Evolutionary conservation across 2,329 filamentous ascomycete genomes (phyloP).

Genomic region (Daldinia sp.): DNA sequence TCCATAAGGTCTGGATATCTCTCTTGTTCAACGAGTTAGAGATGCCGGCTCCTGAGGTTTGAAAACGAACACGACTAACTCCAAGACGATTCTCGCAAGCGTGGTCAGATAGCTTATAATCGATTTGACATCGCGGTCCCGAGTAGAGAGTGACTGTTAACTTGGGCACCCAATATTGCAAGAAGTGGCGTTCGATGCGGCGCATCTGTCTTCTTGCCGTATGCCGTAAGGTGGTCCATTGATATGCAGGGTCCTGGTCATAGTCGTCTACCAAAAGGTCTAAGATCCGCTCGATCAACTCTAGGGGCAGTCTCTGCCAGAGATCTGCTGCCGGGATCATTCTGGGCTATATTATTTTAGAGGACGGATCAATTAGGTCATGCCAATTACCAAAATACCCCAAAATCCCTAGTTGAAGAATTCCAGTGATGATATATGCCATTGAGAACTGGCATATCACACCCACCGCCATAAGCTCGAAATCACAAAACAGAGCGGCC

Average conservation of each 20-base stretch:
- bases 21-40: slow-evolving; percentile 22
- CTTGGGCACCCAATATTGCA: slow-evolving; percentile 35
- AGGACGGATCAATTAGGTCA: slow-evolving; percentile 16
- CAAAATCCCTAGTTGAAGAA: slow-evolving; percentile 11
- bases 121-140: slow-evolving; percentile 38
- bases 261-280: slow-evolving; percentile 35
- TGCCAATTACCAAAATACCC: slow-evolving; percentile 16
- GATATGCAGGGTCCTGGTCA: slow-evolving; percentile 38
- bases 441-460: slow-evolving; percentile 5
- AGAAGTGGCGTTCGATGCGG: slow-evolving; percentile 37
- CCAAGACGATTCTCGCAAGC: not conserved
- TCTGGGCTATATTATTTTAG: slow-evolving; percentile 16
- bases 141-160: slow-evolving; percentile 40
- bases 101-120: slow-evolving; percentile 27
- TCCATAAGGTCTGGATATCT: slow-evolving; percentile 30
- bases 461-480: slow-evolving; percentile 18
- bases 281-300: slow-evolving; percentile 40
- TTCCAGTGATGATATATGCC: slow-evolving; percentile 30
- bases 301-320: slow-evolving; percentile 35
- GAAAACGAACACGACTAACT: slow-evolving; percentile 28
- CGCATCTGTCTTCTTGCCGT: slow-evolving; percentile 34
- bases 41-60: slow-evolving; percentile 14
- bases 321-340: slow-evolving; percentile 30
- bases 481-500: slow-evolving; percentile 5
- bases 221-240: slow-evolving; percentile 41